phyloP scores from a whole-genome alignment of 495 filamentous ascomycete species.

The Hypoxylon rickii region DNA sequence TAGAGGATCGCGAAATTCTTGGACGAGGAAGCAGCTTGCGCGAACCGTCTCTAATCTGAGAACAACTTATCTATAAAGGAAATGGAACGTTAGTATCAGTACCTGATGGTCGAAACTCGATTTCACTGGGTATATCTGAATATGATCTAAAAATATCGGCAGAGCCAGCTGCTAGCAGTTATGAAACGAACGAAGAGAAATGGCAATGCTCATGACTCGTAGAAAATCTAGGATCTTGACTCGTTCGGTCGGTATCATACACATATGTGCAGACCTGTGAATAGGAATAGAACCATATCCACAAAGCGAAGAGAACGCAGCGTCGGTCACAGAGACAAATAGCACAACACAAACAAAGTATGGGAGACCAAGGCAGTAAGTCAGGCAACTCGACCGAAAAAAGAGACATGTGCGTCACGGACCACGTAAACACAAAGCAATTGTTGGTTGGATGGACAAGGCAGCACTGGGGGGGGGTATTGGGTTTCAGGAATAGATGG shows the following conservation, averaged over 20 bases:
- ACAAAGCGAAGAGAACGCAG: conserved; percentile 6
- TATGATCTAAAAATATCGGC: conserved; percentile 6
- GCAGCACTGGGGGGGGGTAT: background rate
- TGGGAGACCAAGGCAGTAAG: background rate
- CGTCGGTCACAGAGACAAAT: conserved; percentile 20
- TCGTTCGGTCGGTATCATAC: conserved; percentile 12
- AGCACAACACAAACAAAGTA: conserved; percentile 16
- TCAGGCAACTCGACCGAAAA: conserved; percentile 10
- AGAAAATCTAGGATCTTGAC: conserved; percentile 14
- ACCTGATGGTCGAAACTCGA: conserved; percentile 24
- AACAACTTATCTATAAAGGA: conserved; percentile 15
- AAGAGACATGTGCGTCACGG: conserved; percentile 16
- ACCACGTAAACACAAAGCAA: conserved; percentile 24
- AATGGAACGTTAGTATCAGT: conserved; percentile 24
- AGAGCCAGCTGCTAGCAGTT: conserved; percentile 13
- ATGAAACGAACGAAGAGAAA: conserved; percentile 14
- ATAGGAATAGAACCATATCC: background rate
- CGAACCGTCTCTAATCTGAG: conserved; percentile 9
- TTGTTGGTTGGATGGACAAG: background rate
- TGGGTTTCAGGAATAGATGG: conserved; percentile 7
- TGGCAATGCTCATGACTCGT: conserved; percentile 17
- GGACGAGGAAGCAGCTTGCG: no score
- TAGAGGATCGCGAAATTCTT: no score
- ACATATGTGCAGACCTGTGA: conserved; percentile 11
- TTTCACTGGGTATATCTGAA: conserved; percentile 4